Evolutionary conservation across 2,329 filamentous ascomycete genomes (phyloP).

Genomic region (Botrytis fabae): DNA sequence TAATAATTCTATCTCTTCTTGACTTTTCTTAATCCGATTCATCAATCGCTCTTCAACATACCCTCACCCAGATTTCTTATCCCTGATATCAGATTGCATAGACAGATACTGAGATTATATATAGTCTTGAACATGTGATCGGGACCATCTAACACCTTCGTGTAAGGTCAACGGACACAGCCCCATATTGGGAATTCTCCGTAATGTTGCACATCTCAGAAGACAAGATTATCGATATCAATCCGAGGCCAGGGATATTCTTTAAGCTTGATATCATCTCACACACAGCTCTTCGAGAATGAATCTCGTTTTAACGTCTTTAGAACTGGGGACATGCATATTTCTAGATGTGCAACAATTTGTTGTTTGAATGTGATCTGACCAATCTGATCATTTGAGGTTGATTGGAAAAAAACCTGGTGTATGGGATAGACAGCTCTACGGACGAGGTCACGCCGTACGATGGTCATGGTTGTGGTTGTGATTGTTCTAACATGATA

Average conservation of each 20-base stretch:
- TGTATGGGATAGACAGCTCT: neutral
- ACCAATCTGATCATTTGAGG: neutral
- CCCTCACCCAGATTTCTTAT: accelerated
- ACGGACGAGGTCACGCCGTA: too few species aligned
- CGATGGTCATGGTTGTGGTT: too few species aligned
- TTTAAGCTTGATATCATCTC: neutral
- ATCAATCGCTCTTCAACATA: neutral
- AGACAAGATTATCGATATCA: constrained; percentile 10
- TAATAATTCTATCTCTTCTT: neutral
- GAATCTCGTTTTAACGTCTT: neutral
- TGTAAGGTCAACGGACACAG: neutral
- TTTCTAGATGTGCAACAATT: neutral
- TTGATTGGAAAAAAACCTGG: neutral
- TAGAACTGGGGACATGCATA: neutral
- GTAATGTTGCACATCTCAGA: constrained; percentile 12
- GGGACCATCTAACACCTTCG: neutral
- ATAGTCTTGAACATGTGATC: neutral
- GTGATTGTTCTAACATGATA: neutral
- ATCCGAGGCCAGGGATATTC: neutral
- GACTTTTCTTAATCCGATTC: neutral
- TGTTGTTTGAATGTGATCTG: neutral
- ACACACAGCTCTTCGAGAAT: too few species aligned
- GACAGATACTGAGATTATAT: neutral
- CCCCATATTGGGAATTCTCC: neutral
- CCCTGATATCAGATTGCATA: neutral